Conservation (phyloP, 2,329 filamentous ascomycete species). For the Coniochaeta sp. region DNA sequence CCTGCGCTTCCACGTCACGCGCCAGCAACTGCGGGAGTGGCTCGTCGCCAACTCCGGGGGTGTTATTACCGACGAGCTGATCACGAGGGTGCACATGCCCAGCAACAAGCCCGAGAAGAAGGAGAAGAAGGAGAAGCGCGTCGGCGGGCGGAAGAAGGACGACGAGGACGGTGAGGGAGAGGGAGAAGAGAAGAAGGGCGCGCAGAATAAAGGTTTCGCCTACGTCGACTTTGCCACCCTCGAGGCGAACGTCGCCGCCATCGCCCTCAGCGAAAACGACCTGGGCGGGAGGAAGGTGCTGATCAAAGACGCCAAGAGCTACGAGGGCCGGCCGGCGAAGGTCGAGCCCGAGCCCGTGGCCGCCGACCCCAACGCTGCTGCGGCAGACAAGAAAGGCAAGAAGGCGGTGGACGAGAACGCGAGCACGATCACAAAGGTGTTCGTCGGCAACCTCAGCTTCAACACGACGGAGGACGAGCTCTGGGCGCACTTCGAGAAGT, state of each 20-base stretch:
- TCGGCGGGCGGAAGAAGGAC: constrained; percentile 11
- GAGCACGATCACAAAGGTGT: constrained; percentile 61
- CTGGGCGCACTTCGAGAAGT: constrained; percentile 73
- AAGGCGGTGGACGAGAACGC: constrained; percentile 8
- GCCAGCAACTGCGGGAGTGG: constrained; percentile 69
- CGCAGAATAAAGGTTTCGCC: constrained; percentile 86
- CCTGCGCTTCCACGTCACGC: constrained; percentile 74
- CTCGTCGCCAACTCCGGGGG: constrained; percentile 66
- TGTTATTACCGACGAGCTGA: constrained; percentile 58
- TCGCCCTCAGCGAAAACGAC: constrained; percentile 79
- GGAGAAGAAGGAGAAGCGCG: constrained; percentile 16
- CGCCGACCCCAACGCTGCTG: constrained; percentile 22
- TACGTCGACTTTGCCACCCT: constrained; percentile 85
- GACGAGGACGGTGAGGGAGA: constrained; percentile 21
- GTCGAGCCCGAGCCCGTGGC: constrained; percentile 29
- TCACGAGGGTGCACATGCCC: constrained; percentile 81
- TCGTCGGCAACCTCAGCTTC: constrained; percentile 86
- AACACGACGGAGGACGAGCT: constrained; percentile 76
- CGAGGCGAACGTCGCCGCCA: constrained; percentile 64
- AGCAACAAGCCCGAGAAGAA: constrained; percentile 36
- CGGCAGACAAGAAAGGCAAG: constrained; percentile 23
- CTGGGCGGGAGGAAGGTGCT: constrained; percentile 71
- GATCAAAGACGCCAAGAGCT: constrained; percentile 89
- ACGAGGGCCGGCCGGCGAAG: constrained; percentile 80
- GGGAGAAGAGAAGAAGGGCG: constrained; percentile 32